Conservation (phyloP, 108 stramenopile genomes). For the Nannochloropsis gaditana region DNA sequence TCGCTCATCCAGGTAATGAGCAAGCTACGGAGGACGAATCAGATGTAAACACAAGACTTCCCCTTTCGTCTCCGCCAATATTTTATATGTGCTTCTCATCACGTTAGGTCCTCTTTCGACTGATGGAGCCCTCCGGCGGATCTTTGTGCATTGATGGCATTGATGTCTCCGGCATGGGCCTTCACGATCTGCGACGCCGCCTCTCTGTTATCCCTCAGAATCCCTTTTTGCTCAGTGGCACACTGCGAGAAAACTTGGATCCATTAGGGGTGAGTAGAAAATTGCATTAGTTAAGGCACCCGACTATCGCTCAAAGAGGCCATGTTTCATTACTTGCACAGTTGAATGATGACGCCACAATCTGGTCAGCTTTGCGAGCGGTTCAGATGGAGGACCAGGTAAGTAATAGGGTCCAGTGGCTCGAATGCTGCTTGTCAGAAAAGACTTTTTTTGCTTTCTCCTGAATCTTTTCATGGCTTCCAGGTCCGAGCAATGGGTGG, state of each 20-base stretch:
- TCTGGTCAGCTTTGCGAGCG: slow-evolving; percentile 7
- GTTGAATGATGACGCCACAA: background rate
- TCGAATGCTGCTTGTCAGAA: too few relatives aligned
- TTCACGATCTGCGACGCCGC: background rate
- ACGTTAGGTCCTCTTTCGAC: slow-evolving; percentile 65
- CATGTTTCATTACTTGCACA: background rate
- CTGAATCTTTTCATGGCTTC: too few relatives aligned
- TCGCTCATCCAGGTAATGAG: slow-evolving; percentile 43
- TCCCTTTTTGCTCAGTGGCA: background rate
- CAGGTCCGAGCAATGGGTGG: background rate
- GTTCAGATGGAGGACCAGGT: slow-evolving; percentile 28
- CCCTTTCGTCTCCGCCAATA: background rate
- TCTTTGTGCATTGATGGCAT: slow-evolving; percentile 67
- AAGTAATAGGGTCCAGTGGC: background rate
- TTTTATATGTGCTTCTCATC: slow-evolving; percentile 22
- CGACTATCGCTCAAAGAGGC: background rate
- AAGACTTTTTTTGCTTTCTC: too few relatives aligned
- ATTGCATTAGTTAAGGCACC: too few relatives aligned
- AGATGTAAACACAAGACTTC: background rate
- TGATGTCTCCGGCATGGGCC: slow-evolving; percentile 51
- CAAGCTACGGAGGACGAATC: background rate
- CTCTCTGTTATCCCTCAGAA: background rate
- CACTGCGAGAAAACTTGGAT: background rate
- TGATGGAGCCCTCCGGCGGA: slow-evolving; percentile 63
- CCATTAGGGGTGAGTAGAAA: background rate